These are phyloP conservation scores for Plantago elongata DNA, from an alignment of 257 asterid genomes.

Conservation along the genomic window DNA sequence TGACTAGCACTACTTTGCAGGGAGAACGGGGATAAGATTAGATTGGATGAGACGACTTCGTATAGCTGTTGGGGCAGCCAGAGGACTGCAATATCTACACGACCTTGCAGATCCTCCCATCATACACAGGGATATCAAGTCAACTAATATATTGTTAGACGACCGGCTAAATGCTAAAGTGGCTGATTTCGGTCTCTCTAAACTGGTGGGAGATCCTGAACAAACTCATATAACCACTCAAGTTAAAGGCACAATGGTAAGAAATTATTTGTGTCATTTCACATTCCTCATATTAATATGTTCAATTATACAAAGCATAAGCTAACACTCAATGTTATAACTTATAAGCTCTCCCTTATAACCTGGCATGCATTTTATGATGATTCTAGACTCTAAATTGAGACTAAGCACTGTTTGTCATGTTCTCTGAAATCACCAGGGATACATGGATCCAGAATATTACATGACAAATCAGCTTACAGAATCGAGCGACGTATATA, in stretches of 20 bases:
- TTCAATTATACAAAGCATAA: too few species aligned
- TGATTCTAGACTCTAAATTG: neutral
- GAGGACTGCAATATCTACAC: conserved; percentile 84
- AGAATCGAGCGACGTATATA: conserved; percentile 87
- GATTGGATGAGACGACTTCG: conserved; percentile 85
- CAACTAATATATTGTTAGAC: conserved; percentile 75
- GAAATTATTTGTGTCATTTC: conserved; percentile 2
- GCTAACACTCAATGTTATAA: too few species aligned
- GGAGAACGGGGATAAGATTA: conserved; percentile 68
- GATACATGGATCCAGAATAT: conserved; percentile 95
- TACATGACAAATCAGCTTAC: conserved; percentile 85
- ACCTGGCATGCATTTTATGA: neutral
- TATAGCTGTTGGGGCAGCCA: conserved; percentile 78
- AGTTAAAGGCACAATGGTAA: conserved; percentile 97
- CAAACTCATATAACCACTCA: conserved; percentile 79
- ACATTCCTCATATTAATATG: too few species aligned
- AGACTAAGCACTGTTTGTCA: neutral
- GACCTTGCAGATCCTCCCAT: conserved; percentile 88
- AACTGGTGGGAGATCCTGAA: conserved; percentile 55
- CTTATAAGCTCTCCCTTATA: too few species aligned
- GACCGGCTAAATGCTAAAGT: conserved; percentile 79
- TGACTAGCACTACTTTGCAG: conserved; percentile 27
- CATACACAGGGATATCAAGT: conserved; percentile 87
- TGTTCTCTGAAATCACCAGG: conserved; percentile 39
- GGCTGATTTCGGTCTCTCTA: conserved; percentile 93